A percentile compares a stretch with the other conserved stretches of the same genome.
Conservation (phyloP, 106 monocot genomes). For the Alisma plantagoaquatica region DNA sequence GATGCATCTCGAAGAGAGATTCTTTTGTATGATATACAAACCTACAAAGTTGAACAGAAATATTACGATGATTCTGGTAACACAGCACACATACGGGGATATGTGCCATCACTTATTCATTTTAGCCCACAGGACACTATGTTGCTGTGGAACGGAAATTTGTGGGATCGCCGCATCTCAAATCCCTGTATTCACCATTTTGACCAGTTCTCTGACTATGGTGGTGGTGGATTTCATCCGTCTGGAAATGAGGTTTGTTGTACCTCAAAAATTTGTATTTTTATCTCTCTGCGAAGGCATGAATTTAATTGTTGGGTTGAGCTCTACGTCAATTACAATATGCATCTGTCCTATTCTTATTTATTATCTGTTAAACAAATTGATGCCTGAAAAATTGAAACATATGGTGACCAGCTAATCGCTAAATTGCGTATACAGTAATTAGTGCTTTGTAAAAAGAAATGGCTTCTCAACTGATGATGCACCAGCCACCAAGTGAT, state of each 20-base stretch:
- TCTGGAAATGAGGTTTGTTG: slow-evolving; percentile 84
- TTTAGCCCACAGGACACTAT: slow-evolving; percentile 75
- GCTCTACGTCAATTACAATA: too few species aligned
- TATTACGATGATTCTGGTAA: slow-evolving; percentile 34
- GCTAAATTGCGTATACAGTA: too few species aligned
- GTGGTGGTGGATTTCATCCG: slow-evolving; percentile 98
- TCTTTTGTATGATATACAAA: slow-evolving; percentile 87
- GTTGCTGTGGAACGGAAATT: slow-evolving; percentile 86
- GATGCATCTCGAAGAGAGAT: slow-evolving; percentile 55
- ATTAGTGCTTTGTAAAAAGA: too few species aligned
- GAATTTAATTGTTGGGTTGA: too few species aligned
- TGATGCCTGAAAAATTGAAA: too few species aligned
- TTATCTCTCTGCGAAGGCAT: too few species aligned
- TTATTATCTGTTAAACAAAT: too few species aligned
- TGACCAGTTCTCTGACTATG: slow-evolving; percentile 95
- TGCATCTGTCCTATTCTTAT: too few species aligned
- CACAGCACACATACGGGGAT: slow-evolving; percentile 30
- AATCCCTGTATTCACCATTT: slow-evolving; percentile 69
- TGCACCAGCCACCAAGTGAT: too few species aligned
- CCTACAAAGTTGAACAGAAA: slow-evolving; percentile 39
- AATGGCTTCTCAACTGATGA: too few species aligned
- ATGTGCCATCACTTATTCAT: slow-evolving; percentile 65
- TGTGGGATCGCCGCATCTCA: slow-evolving; percentile 79
- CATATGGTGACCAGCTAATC: too few species aligned
- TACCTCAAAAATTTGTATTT: not conserved